Percentiles rank a stretch among this genome's conserved stretches.
phyloP scores from a whole-genome alignment of 1,284 basidiomycete genomes.

The Tilletia horrida region DNA sequence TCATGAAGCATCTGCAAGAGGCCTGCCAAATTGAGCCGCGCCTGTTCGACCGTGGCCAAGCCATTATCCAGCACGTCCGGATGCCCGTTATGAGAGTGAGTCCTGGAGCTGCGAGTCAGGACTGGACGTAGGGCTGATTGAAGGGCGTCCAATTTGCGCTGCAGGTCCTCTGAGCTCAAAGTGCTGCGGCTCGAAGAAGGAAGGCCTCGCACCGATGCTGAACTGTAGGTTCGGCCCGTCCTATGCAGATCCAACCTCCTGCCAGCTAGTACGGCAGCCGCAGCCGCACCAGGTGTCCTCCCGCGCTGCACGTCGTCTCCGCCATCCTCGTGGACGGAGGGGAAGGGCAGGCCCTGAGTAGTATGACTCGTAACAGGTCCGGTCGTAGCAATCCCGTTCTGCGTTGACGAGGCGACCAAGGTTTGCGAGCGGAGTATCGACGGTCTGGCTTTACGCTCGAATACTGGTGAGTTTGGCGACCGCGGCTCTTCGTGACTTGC shows the following conservation, averaged over 20 bases:
- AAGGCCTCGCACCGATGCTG: not conserved
- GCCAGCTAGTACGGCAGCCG: not conserved
- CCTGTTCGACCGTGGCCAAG: constrained; percentile 20
- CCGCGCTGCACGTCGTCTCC: constrained; percentile 12
- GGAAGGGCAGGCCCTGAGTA: not conserved
- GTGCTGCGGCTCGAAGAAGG: not conserved
- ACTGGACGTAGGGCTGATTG: constrained; percentile 5
- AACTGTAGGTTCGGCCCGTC: not conserved
- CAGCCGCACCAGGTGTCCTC: not conserved
- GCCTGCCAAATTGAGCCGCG: constrained; percentile 18
- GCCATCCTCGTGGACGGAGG: constrained; percentile 6
- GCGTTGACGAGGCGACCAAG: not conserved
- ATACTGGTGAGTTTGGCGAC: constrained; percentile 4
- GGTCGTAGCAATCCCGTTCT: not conserved
- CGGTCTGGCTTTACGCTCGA: constrained; percentile 16
- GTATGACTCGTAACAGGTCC: not conserved
- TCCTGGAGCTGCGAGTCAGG: constrained; percentile 11
- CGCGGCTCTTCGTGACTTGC: not conserved
- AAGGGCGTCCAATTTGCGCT: constrained; percentile 15
- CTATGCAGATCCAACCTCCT: not conserved
- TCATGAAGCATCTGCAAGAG: constrained; percentile 24
- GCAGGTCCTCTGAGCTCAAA: not conserved
- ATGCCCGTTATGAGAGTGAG: not conserved
- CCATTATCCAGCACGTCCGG: constrained; percentile 10
- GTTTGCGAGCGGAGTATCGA: constrained; percentile 17